A percentile compares a stretch with the other conserved stretches of the same genome.
Conservation (phyloP, 202 grass and related monocot species). For the Dendrocalamus latiflorus region DNA sequence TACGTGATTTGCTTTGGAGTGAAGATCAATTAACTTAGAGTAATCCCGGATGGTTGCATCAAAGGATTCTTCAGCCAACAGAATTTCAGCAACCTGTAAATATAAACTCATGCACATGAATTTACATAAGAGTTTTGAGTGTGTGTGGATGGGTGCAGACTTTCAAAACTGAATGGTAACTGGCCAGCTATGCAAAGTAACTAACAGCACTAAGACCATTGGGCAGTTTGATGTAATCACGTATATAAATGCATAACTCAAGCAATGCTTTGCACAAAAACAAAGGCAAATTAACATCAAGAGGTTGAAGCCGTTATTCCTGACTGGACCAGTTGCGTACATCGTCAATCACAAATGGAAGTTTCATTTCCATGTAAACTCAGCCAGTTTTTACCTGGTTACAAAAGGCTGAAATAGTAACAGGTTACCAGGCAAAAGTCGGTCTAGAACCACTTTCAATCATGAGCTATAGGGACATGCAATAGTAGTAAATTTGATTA, state of each 20-base stretch:
- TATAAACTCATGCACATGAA: slow-evolving; percentile 23
- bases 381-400: neutral
- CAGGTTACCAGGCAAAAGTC: neutral
- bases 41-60: slow-evolving; percentile 66
- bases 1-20: neutral
- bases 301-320: neutral
- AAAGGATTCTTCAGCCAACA: slow-evolving; percentile 73
- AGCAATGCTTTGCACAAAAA: neutral
- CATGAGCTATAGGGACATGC: neutral
- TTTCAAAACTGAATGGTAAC: slow-evolving; percentile 1
- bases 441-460: neutral
- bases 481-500: too few species aligned
- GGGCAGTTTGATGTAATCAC: neutral
- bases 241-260: neutral
- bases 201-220: neutral
- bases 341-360: neutral
- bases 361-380: slow-evolving; percentile 7
- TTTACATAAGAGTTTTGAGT: neutral
- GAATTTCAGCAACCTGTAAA: slow-evolving; percentile 63
- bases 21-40: slow-evolving; percentile 68
- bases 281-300: neutral
- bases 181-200: neutral
- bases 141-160: neutral
- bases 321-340: neutral
- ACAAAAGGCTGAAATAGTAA: neutral